These are phyloP conservation scores for Trifolium dubium DNA, from an alignment of 306 rosid species.

Conservation along the genomic window DNA sequence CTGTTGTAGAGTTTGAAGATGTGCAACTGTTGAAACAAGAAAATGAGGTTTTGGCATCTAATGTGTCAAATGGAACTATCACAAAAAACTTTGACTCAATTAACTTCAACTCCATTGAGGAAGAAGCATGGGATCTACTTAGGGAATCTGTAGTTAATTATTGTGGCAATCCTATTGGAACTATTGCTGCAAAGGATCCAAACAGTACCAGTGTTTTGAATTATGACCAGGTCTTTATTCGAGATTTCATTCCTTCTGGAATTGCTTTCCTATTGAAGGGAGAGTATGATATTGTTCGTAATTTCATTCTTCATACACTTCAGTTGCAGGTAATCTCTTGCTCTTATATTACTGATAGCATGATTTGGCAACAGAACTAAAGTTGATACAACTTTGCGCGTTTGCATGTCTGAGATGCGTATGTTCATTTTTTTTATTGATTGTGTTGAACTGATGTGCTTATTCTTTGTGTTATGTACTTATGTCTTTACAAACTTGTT, in stretches of 20 bases:
- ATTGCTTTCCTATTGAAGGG: constrained; percentile 88
- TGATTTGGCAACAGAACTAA: constrained; percentile 16
- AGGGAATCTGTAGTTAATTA: constrained; percentile 74
- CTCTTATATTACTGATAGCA: constrained; percentile 15
- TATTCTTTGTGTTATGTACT: constrained; percentile 18
- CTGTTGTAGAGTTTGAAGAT: constrained; percentile 57
- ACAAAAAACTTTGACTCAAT: constrained; percentile 42
- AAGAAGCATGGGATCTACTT: constrained; percentile 86
- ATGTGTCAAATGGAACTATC: constrained; percentile 55
- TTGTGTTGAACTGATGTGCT: constrained; percentile 20
- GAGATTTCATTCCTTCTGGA: constrained; percentile 92
- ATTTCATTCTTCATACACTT: constrained; percentile 81
- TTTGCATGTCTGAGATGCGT: constrained; percentile 6
- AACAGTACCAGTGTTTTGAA: constrained; percentile 68
- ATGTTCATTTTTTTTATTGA: constrained; percentile 30
- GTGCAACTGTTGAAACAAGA: constrained; percentile 59
- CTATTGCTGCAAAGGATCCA: constrained; percentile 84
- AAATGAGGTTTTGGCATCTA: constrained; percentile 49
- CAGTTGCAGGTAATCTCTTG: constrained; percentile 76
- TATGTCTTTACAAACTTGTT: constrained; percentile 13
- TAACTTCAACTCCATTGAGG: constrained; percentile 60
- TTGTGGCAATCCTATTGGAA: constrained; percentile 83
- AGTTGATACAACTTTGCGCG: constrained; percentile 12
- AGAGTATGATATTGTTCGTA: constrained; percentile 86
- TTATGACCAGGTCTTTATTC: constrained; percentile 89